Conservation (phyloP, 2,329 filamentous ascomycete species). For the Colletotrichum karsti region DNA sequence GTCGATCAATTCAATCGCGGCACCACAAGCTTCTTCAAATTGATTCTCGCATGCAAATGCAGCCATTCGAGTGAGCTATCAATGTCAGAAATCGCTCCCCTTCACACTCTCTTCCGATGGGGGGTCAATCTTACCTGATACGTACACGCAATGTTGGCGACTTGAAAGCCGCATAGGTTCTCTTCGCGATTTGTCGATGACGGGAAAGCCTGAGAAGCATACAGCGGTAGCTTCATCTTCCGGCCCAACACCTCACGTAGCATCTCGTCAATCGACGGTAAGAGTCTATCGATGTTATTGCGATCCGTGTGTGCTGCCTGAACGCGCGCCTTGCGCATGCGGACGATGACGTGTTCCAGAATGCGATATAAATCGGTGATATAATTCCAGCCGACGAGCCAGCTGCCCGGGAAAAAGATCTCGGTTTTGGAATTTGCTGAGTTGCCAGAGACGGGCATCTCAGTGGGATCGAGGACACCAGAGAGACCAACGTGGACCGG, state of each 20-base stretch:
- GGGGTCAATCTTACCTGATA: constrained; percentile 35
- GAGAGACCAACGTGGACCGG: constrained; percentile 12
- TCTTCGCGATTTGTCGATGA: constrained; percentile 28
- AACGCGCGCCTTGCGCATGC: constrained; percentile 25
- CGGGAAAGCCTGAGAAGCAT: constrained; percentile 8
- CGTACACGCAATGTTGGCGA: constrained; percentile 45
- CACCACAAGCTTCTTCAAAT: constrained; percentile 27
- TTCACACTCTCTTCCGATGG: no score
- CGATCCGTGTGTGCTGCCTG: constrained; percentile 18
- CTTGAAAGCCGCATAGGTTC: constrained; percentile 44
- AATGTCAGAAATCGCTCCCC: not conserved
- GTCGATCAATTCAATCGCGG: constrained; percentile 22
- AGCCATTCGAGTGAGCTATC: constrained; percentile 26
- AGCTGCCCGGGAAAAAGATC: constrained; percentile 35
- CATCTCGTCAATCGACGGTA: constrained; percentile 25
- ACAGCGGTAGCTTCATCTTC: constrained; percentile 13
- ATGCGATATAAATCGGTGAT: constrained; percentile 64
- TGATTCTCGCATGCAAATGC: constrained; percentile 28
- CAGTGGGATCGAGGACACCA: constrained; percentile 8
- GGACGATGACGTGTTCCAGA: constrained; percentile 57
- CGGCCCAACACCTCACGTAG: constrained; percentile 14
- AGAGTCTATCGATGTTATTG: constrained; percentile 8
- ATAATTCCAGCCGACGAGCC: constrained; percentile 67
- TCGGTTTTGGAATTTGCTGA: not conserved
- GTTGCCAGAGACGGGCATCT: not conserved